Conservation (phyloP, 2,329 filamentous ascomycete genomes). For the Scorias spongiosa region DNA sequence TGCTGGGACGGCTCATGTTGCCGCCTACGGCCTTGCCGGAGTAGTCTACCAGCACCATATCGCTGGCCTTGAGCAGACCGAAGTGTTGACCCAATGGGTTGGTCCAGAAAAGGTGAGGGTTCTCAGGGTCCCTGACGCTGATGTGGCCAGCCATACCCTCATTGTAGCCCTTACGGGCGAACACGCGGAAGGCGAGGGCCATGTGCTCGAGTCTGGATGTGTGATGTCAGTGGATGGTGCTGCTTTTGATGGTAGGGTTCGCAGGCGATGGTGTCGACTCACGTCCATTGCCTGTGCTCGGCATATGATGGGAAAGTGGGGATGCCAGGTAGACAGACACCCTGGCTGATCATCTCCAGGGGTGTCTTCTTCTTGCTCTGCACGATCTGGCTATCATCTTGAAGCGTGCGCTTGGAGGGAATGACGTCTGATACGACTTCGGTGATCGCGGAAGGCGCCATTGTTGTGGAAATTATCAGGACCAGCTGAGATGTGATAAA, state of each 20-base stretch:
- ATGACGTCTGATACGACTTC: constrained; percentile 4
- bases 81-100: constrained; percentile 52
- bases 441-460: constrained; percentile 18
- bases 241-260: too few species aligned
- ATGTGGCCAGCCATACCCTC: constrained; percentile 59
- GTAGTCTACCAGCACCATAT: constrained; percentile 53
- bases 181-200: constrained; percentile 53
- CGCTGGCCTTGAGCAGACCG: constrained; percentile 45
- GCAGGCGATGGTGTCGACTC: constrained; percentile 39
- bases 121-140: constrained; percentile 49
- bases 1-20: constrained; percentile 43
- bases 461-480: constrained; percentile 1
- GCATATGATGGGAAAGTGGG: constrained; percentile 39
- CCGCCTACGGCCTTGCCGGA: constrained; percentile 49
- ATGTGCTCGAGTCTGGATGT: constrained; percentile 37
- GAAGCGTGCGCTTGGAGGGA: constrained; percentile 7
- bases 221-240: neutral
- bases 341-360: constrained; percentile 29
- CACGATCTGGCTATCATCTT: constrained; percentile 2
- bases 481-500: neutral
- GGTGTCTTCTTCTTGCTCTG: constrained; percentile 16
- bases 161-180: constrained; percentile 48
- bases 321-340: constrained; percentile 35
- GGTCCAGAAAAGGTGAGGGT: constrained; percentile 51
- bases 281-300: constrained; percentile 46